Evolutionary conservation across 1,284 basidiomycete genomes (phyloP), one percentile per base, ranked within the genome.

Genomic region (Fistulinella cinereoalba): DNA sequence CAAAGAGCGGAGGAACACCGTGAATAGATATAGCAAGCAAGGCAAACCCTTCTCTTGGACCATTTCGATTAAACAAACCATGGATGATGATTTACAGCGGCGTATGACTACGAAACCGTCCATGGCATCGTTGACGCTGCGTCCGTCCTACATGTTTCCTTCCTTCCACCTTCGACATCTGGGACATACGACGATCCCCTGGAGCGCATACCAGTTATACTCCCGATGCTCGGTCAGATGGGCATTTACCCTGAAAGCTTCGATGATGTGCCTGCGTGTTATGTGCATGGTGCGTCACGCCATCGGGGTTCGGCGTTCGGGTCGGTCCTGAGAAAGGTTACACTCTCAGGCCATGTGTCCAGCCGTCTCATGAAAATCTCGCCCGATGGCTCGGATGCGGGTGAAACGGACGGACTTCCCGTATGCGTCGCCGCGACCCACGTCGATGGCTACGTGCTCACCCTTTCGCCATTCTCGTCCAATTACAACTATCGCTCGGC

Each of bases 361-460:
- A 64, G 61, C 18, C 59, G 58, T 33, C 57, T 60, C 18, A 60
- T 64, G 59, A 60, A 64, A 43, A 42, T 64, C 33, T 41, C 57
- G 0, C 10, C 44, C 3, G 13, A 38, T 11, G 6, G 27, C 5
- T 24, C 50, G 3, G 40, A 41, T 13, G 19, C 12, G 33, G 13
- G 1, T 1, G 54, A 45, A 25, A 33, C 40, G 0, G 44, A 50
- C 3, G 57, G 46, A 23, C 44, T 60, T 4, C 40, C 34, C 13
- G 40, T 60, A 3, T 62, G 51, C 49, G 39, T 60, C 24, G 57
- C 58, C 19, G 58, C 61, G 22, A 60, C 59, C n/a, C 55, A 60
- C 9, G 43, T 60, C 19, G 58, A 60, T 5, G 58, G 59, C 9
- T 49, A 62, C 13, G 59, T 60, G 33, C 46, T 60, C 24, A 41